These are phyloP conservation scores for Erythrophleum ivorense DNA, from an alignment of 331 rosid species.

Conservation along the genomic window DNA sequence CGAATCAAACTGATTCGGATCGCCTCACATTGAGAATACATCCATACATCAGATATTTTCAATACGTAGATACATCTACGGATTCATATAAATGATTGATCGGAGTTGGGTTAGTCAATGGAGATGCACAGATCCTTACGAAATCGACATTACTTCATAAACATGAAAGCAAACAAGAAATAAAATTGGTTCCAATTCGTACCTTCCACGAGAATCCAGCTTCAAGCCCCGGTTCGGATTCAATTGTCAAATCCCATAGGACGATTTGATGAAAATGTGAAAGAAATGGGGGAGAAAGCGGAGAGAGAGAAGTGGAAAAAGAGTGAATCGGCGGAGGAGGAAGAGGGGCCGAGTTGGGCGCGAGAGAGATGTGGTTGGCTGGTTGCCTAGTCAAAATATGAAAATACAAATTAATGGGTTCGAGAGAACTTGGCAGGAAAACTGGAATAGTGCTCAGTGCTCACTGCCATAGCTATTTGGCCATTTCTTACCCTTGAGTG, in stretches of 20 bases:
- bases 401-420: background rate
- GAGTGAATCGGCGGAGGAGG: conserved; percentile 36
- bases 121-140: conserved; percentile 41
- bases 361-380: conserved; percentile 60
- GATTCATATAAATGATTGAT: conserved; percentile 30
- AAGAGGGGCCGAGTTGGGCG: conserved; percentile 64
- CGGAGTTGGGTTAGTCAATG: conserved; percentile 19
- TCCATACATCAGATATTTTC: conserved; percentile 44
- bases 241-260: conserved; percentile 31
- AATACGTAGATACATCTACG: conserved; percentile 27
- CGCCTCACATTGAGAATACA: conserved; percentile 43
- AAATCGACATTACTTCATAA: conserved; percentile 26
- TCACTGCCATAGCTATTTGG: background rate
- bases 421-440: background rate
- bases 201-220: conserved; percentile 48
- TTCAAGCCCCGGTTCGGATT: conserved; percentile 25
- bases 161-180: conserved; percentile 21
- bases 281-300: conserved; percentile 33
- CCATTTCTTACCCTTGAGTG: background rate
- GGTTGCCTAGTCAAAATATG: conserved; percentile 68
- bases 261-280: conserved; percentile 37
- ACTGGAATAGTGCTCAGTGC: background rate
- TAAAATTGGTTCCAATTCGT: conserved; percentile 15
- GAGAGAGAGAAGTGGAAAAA: conserved; percentile 35
- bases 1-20: conserved; percentile 38